Percentiles rank a stretch among this genome's conserved stretches.
These are phyloP conservation scores for Penicillium sp. DNA, from an alignment of 2,329 filamentous ascomycete genomes.

Conservation along the genomic window DNA sequence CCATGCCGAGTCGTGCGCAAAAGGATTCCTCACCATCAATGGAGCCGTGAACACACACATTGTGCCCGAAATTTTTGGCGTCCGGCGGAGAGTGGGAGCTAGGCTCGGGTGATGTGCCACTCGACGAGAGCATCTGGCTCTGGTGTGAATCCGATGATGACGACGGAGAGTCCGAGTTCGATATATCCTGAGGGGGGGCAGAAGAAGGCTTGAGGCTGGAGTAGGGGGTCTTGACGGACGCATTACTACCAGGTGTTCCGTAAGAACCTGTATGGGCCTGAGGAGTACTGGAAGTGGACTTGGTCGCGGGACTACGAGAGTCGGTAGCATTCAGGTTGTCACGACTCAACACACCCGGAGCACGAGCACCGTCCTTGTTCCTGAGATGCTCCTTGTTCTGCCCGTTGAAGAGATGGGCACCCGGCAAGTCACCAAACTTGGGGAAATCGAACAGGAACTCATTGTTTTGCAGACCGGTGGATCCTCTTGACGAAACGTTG, in stretches of 20 bases:
- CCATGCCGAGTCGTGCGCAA: slow-evolving; percentile 45
- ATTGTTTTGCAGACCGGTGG: slow-evolving; percentile 64
- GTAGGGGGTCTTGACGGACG: slow-evolving; percentile 18
- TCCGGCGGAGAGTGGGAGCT: slow-evolving; percentile 42
- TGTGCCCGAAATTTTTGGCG: slow-evolving; percentile 34
- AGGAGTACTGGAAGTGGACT: slow-evolving; percentile 14
- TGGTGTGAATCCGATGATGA: slow-evolving; percentile 50
- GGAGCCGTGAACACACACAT: slow-evolving; percentile 29
- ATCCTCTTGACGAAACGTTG: slow-evolving; percentile 46
- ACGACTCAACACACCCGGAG: slow-evolving; percentile 33
- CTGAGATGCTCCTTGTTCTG: slow-evolving; percentile 27
- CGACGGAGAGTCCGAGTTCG: slow-evolving; percentile 47
- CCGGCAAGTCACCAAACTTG: slow-evolving; percentile 76
- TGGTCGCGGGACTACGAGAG: slow-evolving; percentile 7
- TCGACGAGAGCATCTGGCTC: slow-evolving; percentile 45
- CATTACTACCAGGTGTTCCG: slow-evolving; percentile 10
- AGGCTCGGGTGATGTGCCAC: slow-evolving; percentile 51
- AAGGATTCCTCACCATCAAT: slow-evolving; percentile 46
- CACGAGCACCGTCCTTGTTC: slow-evolving; percentile 16
- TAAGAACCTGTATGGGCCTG: slow-evolving; percentile 7
- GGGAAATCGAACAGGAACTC: slow-evolving; percentile 97
- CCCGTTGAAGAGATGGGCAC: slow-evolving; percentile 51
- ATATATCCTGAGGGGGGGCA: slow-evolving; percentile 27
- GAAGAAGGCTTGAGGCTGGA: slow-evolving; percentile 19
- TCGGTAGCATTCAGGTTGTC: slow-evolving; percentile 16